Conservation (phyloP, 257 asterid species). For the Solanum tarapatanum region DNA sequence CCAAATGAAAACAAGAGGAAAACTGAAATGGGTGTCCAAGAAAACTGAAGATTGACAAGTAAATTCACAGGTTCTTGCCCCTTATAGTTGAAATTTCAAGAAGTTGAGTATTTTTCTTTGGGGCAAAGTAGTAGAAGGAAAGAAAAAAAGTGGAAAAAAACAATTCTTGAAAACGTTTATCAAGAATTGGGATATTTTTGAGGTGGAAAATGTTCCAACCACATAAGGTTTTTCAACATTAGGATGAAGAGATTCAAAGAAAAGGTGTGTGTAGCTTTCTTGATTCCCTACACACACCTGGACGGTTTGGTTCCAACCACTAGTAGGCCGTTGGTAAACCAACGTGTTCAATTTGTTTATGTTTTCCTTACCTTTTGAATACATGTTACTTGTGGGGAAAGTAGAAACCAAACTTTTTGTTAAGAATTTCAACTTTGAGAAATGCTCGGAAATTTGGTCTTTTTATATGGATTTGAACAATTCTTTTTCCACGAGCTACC, state of each 20-base stretch:
- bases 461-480: too few relatives aligned
- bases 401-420: too few relatives aligned
- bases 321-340: background rate
- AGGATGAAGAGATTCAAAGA: background rate
- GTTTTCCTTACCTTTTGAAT: background rate
- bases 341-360: background rate
- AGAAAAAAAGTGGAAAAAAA: background rate
- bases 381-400: background rate
- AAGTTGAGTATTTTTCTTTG: background rate
- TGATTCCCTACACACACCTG: background rate
- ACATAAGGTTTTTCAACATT: background rate
- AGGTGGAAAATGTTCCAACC: slow-evolving; percentile 38
- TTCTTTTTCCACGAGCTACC: too few relatives aligned
- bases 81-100: slow-evolving; percentile 11
- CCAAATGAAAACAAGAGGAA: slow-evolving; percentile 4
- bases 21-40: slow-evolving; percentile 17
- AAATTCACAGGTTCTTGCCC: slow-evolving; percentile 11
- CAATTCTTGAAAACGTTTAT: slow-evolving; percentile 6
- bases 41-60: slow-evolving; percentile 14
- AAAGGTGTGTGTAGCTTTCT: background rate
- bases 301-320: background rate
- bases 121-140: background rate
- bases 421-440: too few relatives aligned
- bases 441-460: too few relatives aligned
- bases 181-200: slow-evolving; percentile 35